Base-by-base conservation (phyloP, 805 yeast genomes). In the Ascoidea rubescens region DNA sequence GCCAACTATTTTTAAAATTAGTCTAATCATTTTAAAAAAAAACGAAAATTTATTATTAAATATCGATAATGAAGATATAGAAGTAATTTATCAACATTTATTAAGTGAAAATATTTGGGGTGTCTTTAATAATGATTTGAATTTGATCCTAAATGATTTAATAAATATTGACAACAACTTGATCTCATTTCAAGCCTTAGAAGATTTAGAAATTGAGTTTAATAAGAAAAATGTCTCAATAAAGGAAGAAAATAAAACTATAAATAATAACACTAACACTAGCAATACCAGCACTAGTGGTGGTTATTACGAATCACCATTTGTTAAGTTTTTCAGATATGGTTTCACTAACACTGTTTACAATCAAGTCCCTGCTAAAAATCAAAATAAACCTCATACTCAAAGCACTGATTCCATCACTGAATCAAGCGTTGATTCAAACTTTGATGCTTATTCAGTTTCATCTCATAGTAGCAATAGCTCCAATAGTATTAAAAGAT, bases 1-100 rank as follows among this genome's bases (percentile, higher is more conserved):
- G 64, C 73, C 67, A 60, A 74, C 65, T 60, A 72, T 80, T 53
- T 71, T 81, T 64, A 74, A 82, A 56, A 71, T 78, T 14, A 78
- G 82, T 1, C 56, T 79, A 45, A 78, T 81, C 0, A 66, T 80
- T 21, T 64, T 80, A 46, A 60, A 72, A 28, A 67, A 71, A 21
- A 81, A 81, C 60, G 67, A 71, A 51, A 71, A 72, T 16, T 52
- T 64, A 4, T 56, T 72, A 30, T 51, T 63, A 45, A 56, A 58
- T n/a, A 59, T 68, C 43, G 65, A 62, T 47, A 21, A 21, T 21
- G 28, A 21, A 21, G 71, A 69, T 21, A 72, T 68, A 44, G 77
- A 72, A 56, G 62, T 67, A 17, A 59, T 72, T 10, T 63, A 71
- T 49, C 71, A 68, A 52, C 70, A 66, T 47, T 59, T 72, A 31